phyloP scores from a whole-genome alignment of 495 filamentous ascomycete genomes.

The Elasticomyces elasticus region DNA sequence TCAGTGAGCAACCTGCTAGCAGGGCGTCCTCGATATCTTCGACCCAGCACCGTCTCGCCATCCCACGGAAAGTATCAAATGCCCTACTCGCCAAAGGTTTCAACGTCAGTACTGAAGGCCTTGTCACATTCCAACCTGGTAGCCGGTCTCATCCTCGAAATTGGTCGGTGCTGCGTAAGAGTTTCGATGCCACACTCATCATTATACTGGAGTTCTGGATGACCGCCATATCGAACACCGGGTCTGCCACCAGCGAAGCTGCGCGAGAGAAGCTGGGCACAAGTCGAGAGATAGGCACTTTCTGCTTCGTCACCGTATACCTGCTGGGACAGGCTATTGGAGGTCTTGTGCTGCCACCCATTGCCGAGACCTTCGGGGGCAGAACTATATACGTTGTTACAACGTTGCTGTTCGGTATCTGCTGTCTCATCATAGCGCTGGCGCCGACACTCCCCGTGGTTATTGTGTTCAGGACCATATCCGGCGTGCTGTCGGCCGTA shows the following conservation, averaged over 20 bases:
- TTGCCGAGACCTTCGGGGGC: conserved; percentile 44
- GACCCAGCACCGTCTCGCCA: neutral
- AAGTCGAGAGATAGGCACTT: conserved; percentile 2
- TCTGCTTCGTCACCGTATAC: conserved; percentile 19
- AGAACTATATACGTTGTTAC: conserved; percentile 42
- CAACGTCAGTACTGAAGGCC: conserved; percentile 9
- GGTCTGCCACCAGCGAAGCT: conserved; percentile 1
- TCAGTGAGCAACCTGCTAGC: neutral
- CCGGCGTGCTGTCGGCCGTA: conserved; percentile 41
- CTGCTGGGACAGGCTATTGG: conserved; percentile 42
- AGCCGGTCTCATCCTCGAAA: conserved; percentile 24
- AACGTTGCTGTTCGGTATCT: conserved; percentile 34
- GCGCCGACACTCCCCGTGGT: conserved; percentile 32
- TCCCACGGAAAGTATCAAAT: conserved; percentile 11
- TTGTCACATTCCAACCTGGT: conserved; percentile 19
- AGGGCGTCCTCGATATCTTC: neutral
- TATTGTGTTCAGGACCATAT: conserved; percentile 37
- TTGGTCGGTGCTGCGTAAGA: conserved; percentile 23
- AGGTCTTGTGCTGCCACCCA: conserved; percentile 42
- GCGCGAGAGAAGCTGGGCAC: conserved; percentile 20
- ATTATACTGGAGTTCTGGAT: conserved; percentile 27
- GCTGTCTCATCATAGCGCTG: conserved; percentile 37
- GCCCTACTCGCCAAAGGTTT: conserved; percentile 16
- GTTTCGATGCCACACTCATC: conserved; percentile 23
- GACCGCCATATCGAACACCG: conserved; percentile 11